These are phyloP conservation scores for Chlorella sp. DNA, from an alignment of 139 green algal species.

Conservation along the genomic window DNA sequence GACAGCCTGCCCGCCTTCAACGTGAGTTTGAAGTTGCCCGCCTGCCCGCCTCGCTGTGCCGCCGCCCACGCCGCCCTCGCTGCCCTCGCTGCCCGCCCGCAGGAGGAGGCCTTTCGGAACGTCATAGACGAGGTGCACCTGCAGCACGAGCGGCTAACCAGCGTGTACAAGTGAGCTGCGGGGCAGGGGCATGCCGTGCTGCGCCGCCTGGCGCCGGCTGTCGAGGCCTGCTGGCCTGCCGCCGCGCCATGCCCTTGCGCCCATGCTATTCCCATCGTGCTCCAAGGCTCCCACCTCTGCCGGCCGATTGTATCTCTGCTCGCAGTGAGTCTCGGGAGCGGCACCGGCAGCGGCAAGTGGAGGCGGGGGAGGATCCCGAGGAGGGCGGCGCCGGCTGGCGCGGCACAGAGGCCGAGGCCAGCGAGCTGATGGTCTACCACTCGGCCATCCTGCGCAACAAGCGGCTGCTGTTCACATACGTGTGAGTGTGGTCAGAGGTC, in stretches of 20 bases:
- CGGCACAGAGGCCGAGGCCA: slow-evolving; percentile 50
- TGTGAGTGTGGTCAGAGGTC: slow-evolving; percentile 28
- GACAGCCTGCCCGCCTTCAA: slow-evolving; percentile 59
- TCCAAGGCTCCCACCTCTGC: too few relatives aligned
- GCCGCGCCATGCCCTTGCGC: neutral
- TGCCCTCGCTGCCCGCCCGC: neutral
- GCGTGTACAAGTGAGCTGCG: slow-evolving; percentile 49
- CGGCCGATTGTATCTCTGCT: too few relatives aligned
- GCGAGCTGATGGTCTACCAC: slow-evolving; percentile 64
- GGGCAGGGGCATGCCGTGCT: neutral
- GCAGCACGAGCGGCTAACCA: slow-evolving; percentile 42
- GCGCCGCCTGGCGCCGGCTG: neutral
- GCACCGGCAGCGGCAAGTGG: slow-evolving; percentile 7
- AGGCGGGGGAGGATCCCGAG: slow-evolving; percentile 14
- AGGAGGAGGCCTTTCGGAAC: slow-evolving; percentile 54
- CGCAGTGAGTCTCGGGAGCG: slow-evolving; percentile 33
- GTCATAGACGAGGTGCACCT: slow-evolving; percentile 56
- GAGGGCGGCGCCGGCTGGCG: slow-evolving; percentile 31
- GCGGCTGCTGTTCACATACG: slow-evolving; percentile 57
- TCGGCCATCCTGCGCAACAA: slow-evolving; percentile 67
- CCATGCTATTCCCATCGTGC: too few relatives aligned
- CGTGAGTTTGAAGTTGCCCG: slow-evolving; percentile 33
- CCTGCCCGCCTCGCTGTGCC: neutral
- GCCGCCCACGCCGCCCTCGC: too few relatives aligned
- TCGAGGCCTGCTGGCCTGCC: neutral